phyloP scores from a whole-genome alignment of 2,329 filamentous ascomycete species.

The Septoria petroselini region DNA sequence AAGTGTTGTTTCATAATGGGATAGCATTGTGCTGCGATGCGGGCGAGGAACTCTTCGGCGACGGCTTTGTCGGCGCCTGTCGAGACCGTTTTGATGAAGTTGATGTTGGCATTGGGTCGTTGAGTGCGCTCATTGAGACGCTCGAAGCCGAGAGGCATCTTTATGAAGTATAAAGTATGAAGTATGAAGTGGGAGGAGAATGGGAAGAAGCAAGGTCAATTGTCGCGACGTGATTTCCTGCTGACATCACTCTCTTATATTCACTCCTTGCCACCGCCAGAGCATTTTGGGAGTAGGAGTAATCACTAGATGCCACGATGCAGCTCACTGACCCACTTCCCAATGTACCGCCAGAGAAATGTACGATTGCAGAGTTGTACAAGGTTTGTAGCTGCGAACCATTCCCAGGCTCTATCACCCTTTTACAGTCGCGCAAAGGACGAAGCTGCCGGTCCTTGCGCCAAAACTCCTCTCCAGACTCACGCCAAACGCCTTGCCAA shows the following conservation, averaged over 20 bases:
- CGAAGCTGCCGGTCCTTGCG: slow-evolving; percentile 1
- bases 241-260: too few relatives aligned
- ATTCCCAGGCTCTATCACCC: background rate
- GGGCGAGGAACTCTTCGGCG: slow-evolving; percentile 68
- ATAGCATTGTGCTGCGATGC: slow-evolving; percentile 75
- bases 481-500: slow-evolving; percentile 24
- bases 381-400: slow-evolving; percentile 5
- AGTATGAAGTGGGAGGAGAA: too few relatives aligned
- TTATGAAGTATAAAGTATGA: too few relatives aligned
- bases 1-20: slow-evolving; percentile 55
- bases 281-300: too few relatives aligned
- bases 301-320: too few relatives aligned
- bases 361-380: slow-evolving; percentile 6
- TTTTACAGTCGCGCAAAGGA: background rate
- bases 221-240: too few relatives aligned
- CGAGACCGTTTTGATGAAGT: slow-evolving; percentile 75
- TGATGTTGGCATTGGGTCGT: slow-evolving; percentile 72
- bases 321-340: too few relatives aligned
- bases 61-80: slow-evolving; percentile 48
- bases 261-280: too few relatives aligned
- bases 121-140: slow-evolving; percentile 72
- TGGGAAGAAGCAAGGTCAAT: too few relatives aligned
- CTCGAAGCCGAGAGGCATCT: slow-evolving; percentile 77
- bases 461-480: slow-evolving; percentile 4
- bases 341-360: too few relatives aligned